phyloP scores from a whole-genome alignment of 768 basidiomycete species.

The Lyophyllum atratum region DNA sequence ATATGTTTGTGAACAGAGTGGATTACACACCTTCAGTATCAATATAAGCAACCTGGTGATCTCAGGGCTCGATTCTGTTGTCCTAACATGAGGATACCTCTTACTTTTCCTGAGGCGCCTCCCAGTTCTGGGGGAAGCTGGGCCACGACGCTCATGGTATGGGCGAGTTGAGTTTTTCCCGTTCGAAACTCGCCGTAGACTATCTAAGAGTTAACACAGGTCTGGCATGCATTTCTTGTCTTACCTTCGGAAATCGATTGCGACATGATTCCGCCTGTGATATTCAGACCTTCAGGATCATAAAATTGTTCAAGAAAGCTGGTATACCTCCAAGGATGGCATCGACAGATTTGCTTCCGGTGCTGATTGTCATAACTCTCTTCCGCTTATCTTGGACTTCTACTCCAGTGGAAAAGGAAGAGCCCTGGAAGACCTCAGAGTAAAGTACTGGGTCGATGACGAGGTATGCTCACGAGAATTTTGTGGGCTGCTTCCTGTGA shows the following conservation, averaged over 20 bases:
- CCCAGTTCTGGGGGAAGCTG: constrained; percentile 91
- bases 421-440: constrained; percentile 54
- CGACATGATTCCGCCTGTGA: constrained; percentile 81
- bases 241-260: constrained; percentile 92
- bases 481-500: constrained; percentile 87
- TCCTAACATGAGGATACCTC: constrained; percentile 8
- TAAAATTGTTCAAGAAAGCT: neutral
- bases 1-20: neutral
- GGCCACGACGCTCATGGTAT: constrained; percentile 90
- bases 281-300: neutral
- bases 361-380: constrained; percentile 81
- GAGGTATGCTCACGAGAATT: constrained; percentile 56
- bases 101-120: constrained; percentile 86
- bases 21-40: constrained; percentile 72
- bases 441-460: neutral
- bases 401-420: constrained; percentile 88
- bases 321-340: constrained; percentile 78
- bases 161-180: constrained; percentile 93
- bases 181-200: constrained; percentile 97
- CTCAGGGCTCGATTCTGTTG: neutral
- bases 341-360: constrained; percentile 92
- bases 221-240: neutral
- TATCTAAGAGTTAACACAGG: constrained; percentile 25
- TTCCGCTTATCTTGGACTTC: constrained; percentile 89
- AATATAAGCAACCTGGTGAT: constrained; percentile 79